Evolutionary conservation across 1,139 yeast species (phyloP).

Genomic region (Saccharomyces hybrid): DNA sequence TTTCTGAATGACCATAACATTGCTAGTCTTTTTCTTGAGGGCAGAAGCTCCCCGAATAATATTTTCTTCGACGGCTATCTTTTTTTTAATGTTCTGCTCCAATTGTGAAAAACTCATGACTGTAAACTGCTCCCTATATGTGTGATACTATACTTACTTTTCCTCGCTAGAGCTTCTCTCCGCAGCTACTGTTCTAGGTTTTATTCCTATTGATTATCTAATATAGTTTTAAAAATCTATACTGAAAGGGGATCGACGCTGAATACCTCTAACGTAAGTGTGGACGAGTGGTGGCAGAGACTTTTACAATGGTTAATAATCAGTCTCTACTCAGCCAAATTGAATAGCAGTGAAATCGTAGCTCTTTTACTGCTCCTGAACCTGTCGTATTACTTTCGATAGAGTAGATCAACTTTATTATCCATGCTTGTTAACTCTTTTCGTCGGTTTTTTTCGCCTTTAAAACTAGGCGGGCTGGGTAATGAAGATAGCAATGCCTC

Average conservation of each 20-base stretch:
- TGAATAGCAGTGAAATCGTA: not conserved
- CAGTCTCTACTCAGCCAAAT: not conserved
- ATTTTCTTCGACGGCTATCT: constrained; percentile 81
- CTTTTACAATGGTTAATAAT: not conserved
- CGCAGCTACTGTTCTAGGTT: not conserved
- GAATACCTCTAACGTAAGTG: not conserved
- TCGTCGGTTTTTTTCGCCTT: not conserved
- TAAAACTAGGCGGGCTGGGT: not conserved
- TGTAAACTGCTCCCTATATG: not conserved
- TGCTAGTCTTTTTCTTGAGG: constrained; percentile 68
- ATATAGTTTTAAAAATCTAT: not conserved
- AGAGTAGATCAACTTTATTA: not conserved
- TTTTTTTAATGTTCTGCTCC: constrained; percentile 57
- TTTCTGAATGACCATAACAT: constrained; percentile 76
- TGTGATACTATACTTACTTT: not conserved
- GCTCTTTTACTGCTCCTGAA: not conserved
- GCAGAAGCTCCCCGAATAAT: constrained; percentile 83
- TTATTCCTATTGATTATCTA: not conserved
- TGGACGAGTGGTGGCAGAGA: not conserved
- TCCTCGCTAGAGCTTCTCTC: not conserved
- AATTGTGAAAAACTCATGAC: constrained; percentile 21
- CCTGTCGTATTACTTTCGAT: not conserved
- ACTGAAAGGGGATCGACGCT: not conserved
- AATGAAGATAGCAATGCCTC: not conserved
- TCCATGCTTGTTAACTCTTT: not conserved